Conservation (phyloP, 2,329 filamentous ascomycete genomes). For the Penicillium sumatraense region DNA sequence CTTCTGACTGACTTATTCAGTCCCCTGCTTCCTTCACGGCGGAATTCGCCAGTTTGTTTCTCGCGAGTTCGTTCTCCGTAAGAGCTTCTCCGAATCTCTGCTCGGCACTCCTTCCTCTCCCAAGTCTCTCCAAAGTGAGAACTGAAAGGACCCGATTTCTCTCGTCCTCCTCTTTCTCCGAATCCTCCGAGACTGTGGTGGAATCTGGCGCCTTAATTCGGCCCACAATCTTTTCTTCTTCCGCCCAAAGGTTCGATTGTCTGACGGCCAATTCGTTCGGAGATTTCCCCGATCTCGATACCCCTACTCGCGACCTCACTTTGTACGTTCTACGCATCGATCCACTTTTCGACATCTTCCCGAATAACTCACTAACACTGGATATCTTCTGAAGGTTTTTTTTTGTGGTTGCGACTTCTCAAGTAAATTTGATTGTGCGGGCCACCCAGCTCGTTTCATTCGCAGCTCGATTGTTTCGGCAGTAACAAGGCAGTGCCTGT, state of each 20-base stretch:
- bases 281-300: constrained; percentile 8
- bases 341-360: background rate
- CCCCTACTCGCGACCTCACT: background rate
- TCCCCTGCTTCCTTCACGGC: constrained; percentile 22
- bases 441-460: constrained; percentile 4
- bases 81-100: constrained; percentile 23
- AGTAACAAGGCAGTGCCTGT: constrained; percentile 24
- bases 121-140: constrained; percentile 3
- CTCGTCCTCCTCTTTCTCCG: constrained; percentile 13
- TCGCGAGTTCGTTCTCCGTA: constrained; percentile 17
- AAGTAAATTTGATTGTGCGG: constrained; percentile 9
- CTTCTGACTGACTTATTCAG: background rate
- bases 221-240: constrained; percentile 2
- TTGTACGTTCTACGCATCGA: background rate
- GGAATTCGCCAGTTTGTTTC: constrained; percentile 8
- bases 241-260: constrained; percentile 24
- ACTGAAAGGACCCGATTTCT: constrained; percentile 12
- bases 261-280: background rate
- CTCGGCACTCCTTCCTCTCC: constrained; percentile 23
- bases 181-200: background rate
- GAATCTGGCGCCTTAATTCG: background rate
- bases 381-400: constrained; percentile 7
- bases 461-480: constrained; percentile 5
- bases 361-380: background rate
- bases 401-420: constrained; percentile 12